Evolutionary conservation across 78 protist genomes (phyloP).

Genomic region (Monosiga brevicollis): DNA sequence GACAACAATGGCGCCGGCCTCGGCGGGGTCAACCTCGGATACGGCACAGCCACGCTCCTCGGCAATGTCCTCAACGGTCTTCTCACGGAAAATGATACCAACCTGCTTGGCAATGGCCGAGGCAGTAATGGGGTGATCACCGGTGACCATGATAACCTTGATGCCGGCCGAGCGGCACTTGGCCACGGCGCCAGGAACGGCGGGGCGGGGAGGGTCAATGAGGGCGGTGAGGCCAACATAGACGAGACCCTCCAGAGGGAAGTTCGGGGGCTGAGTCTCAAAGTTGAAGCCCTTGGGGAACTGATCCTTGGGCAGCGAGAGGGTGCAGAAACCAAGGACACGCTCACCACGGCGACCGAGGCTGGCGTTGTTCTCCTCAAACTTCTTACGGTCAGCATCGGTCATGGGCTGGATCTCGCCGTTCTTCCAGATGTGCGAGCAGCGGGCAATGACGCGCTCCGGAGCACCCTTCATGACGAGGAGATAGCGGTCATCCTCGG

Average conservation of each 20-base stretch:
- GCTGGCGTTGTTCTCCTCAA: neutral
- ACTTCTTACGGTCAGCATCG: neutral
- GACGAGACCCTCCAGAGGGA: constrained; percentile 33
- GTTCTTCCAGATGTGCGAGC: constrained; percentile 12
- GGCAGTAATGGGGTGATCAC: constrained; percentile 97
- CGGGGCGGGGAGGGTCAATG: constrained; percentile 94
- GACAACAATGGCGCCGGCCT: neutral
- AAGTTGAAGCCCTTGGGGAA: constrained; percentile 21
- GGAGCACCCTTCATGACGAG: constrained; percentile 64
- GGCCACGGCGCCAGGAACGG: constrained; percentile 58
- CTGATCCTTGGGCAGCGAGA: neutral
- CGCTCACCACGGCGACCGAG: constrained; percentile 30
- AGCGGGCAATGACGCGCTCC: constrained; percentile 59
- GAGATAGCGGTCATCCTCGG: neutral
- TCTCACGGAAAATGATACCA: constrained; percentile 18
- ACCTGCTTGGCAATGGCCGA: constrained; percentile 81
- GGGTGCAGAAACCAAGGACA: constrained; percentile 20
- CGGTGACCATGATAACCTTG: constrained; percentile 93
- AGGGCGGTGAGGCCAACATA: constrained; percentile 82
- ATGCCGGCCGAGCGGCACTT: constrained; percentile 61
- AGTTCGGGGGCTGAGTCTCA: constrained; percentile 24
- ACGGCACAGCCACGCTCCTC: constrained; percentile 33
- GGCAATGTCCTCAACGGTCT: constrained; percentile 50
- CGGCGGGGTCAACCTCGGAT: constrained; percentile 23
- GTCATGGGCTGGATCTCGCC: constrained; percentile 31